Base-by-base conservation (phyloP, 2,329 filamentous ascomycete species). In the Fusarium algeriense region DNA sequence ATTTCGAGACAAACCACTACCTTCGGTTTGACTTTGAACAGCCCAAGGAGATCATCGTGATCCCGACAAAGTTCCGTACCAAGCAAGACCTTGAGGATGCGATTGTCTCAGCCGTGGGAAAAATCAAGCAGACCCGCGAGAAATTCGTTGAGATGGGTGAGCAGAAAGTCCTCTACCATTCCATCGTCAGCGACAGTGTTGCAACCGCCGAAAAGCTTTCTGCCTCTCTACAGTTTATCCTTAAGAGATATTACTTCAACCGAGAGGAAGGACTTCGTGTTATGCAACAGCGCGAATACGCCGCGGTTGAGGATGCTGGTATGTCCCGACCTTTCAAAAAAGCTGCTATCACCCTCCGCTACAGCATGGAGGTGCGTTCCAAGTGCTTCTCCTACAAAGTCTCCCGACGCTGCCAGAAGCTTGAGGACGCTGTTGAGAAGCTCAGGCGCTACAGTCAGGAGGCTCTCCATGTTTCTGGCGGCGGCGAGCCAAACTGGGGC, bases 371-470 rank as follows among this genome's bases (percentile, higher is more conserved):
- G 12, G 9, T 19, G 9, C 48, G 30, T 6, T 30, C 44, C 7
- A 26, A 35, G 20, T 48, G 13, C 7, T 19, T 44, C 7, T 9
- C 28, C 0, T 26, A 26, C 0, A 53, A 48, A 17, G n/a, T 10
- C 45, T 32, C 57, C 6, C 59, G n/a, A 7, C 53, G 38, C 7
- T 37, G 17, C 1, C 32, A 38, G 0, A 26, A 38, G 14, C 54
- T 73, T 1, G 38, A 69, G 1, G 64, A 73, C 10, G 58, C 52
- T 1, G 43, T 73, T 6, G 49, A 59, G 10, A 73, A 73, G 45
- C 43, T 73, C 3, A 49, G 48, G 6, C 45, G 38, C 6, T 50
- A 71, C 23, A 30, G 37, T 30, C 8, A 10, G 0, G 54, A 49
- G 34, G 40, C 56, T 3, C 30, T 68, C 5, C 26, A 55, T 17